phyloP scores from a whole-genome alignment of 805 yeast genomes.

The Saccharomycopsis javanensis region DNA sequence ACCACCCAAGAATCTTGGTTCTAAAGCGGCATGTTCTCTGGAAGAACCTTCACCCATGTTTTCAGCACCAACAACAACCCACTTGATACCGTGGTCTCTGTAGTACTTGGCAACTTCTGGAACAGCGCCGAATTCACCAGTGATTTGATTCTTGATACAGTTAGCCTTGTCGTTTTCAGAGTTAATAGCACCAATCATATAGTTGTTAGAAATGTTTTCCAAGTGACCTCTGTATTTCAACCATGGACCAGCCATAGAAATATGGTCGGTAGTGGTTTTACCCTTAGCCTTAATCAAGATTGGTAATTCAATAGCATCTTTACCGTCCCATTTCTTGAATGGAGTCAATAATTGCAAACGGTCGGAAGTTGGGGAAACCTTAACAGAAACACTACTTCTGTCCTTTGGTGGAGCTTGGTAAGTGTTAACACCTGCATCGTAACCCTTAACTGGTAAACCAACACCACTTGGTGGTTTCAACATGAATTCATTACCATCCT shows the following conservation, averaged over 20 bases:
- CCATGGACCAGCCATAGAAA: constrained; percentile 99
- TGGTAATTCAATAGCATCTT: constrained; percentile 82
- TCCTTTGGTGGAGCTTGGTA: constrained; percentile 95
- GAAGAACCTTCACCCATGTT: constrained; percentile 99
- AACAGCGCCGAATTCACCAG: constrained; percentile 88
- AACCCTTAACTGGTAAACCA: constrained; percentile 84
- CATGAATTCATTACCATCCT: constrained; percentile 84
- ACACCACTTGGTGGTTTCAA: constrained; percentile 82
- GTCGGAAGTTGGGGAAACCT: constrained; percentile 82
- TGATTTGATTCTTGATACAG: constrained; percentile 79
- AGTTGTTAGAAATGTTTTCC: constrained; percentile 97
- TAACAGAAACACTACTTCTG: constrained; percentile 64
- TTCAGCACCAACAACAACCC: constrained; percentile 99
- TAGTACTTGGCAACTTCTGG: constrained; percentile 94
- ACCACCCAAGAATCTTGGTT: constrained; percentile 98
- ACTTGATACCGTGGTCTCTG: constrained; percentile 84
- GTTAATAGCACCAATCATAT: constrained; percentile 98
- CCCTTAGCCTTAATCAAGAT: constrained; percentile 93
- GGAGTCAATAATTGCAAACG: constrained; percentile 93
- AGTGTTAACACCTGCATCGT: constrained; percentile 88
- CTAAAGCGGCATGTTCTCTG: constrained; percentile 99
- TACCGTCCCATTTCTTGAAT: constrained; percentile 93
- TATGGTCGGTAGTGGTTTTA: constrained; percentile 98
- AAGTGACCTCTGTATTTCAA: constrained; percentile 99
- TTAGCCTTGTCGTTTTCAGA: constrained; percentile 94